Conservation (phyloP, 495 filamentous ascomycete genomes). For the Xylaria acuta region DNA sequence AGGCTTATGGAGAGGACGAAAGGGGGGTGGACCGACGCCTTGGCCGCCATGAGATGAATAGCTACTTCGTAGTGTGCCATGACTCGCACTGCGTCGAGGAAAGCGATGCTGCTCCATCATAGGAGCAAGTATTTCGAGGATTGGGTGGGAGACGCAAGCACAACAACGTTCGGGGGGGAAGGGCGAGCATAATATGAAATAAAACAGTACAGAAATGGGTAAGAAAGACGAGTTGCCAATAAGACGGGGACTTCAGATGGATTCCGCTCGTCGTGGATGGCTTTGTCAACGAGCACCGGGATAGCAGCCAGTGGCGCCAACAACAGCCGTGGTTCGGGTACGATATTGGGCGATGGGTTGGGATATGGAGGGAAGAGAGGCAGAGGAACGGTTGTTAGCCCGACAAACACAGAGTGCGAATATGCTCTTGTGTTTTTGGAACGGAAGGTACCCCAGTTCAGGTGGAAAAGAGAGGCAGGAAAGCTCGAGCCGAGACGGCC, state of each 20-base stretch:
- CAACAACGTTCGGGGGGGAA: conserved; percentile 6
- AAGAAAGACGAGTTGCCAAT: conserved; percentile 29
- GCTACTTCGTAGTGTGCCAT: conserved; percentile 48
- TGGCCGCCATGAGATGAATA: conserved; percentile 39
- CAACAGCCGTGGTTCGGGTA: conserved; percentile 19
- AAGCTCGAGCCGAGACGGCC: background rate
- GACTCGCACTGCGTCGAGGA: conserved; percentile 49
- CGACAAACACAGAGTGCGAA: background rate
- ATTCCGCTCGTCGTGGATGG: conserved; percentile 7
- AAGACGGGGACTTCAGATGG: conserved; percentile 14
- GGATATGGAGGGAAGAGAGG: conserved; percentile 7
- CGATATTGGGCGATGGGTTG: conserved; percentile 20
- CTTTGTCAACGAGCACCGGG: conserved; percentile 20
- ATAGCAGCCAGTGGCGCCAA: conserved; percentile 27
- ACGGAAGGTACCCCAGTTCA: background rate
- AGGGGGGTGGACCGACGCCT: conserved; percentile 25
- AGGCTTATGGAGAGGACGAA: conserved; percentile 41
- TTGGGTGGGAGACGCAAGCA: conserved; percentile 10
- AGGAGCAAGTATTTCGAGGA: conserved; percentile 13
- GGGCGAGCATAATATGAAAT: conserved; percentile 37
- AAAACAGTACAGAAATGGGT: conserved; percentile 34
- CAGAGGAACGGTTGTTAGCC: background rate
- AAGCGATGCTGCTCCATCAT: conserved; percentile 47
- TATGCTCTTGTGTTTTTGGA: background rate
- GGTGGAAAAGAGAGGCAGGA: background rate